These are phyloP conservation scores for Geranium rotundifolium DNA, from an alignment of 345 rosid species.

Conservation along the genomic window DNA sequence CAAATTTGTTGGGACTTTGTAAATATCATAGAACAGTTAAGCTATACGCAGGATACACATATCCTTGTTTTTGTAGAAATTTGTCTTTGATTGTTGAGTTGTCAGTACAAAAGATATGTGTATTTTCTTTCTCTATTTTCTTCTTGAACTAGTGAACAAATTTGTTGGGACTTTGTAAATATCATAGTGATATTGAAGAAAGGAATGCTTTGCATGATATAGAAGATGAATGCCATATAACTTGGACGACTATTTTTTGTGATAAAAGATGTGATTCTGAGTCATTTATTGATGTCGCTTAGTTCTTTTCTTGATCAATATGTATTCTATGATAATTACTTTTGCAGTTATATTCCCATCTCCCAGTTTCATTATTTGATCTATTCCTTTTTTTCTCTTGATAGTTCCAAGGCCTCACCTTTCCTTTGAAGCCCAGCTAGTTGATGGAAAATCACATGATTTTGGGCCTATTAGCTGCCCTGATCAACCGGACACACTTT, in stretches of 20 bases:
- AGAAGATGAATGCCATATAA: neutral
- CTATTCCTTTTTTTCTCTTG: constrained; percentile 11
- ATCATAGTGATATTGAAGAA: too few species aligned
- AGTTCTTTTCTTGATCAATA: neutral
- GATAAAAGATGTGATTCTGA: neutral
- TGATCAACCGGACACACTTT: constrained; percentile 57
- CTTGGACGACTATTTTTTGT: neutral
- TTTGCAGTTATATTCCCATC: neutral
- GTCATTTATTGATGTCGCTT: neutral
- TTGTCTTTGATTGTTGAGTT: too few species aligned
- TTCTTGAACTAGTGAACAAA: too few species aligned
- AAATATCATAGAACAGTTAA: too few species aligned
- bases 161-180: too few species aligned
- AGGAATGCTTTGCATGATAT: neutral
- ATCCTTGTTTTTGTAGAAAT: too few species aligned
- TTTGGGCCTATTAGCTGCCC: constrained; percentile 58
- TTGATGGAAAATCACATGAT: constrained; percentile 88
- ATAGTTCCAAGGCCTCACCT: constrained; percentile 96
- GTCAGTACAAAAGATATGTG: too few species aligned
- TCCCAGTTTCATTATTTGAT: constrained; percentile 5
- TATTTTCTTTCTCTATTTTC: too few species aligned
- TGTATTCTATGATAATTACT: too few species aligned
- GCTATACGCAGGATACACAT: too few species aligned
- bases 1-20: too few species aligned
- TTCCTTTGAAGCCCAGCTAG: constrained; percentile 95